Evolutionary conservation across 148 eudicot species (phyloP), one percentile per base, ranked within the genome.

Genomic region (Camellia granthamiana): DNA sequence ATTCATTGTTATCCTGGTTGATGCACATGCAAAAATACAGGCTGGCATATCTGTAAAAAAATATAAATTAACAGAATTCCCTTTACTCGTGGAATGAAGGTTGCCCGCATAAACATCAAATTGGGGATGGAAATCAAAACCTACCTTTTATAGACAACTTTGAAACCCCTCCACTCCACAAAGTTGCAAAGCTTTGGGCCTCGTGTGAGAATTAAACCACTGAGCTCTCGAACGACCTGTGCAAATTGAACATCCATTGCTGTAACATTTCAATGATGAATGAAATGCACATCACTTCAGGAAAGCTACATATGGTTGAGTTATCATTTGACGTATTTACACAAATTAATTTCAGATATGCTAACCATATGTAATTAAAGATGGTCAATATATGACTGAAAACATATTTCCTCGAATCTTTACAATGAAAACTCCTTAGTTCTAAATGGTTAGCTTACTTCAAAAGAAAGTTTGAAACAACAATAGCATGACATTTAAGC

Each of bases 11-110:
- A 19, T 95, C 90, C 83, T 90, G 90, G 81, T 92, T 87, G 84
- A 95, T 86, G 83, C 98, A 95, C 97, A 95, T 95, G 79, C 98
- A 95, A 84, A 95, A 93, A 77, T 95, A 95, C 75, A 95, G 88
- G 82, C 98, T 90, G 63, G 96, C 98, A 86, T 92, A 94, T 86
- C 98, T 94, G 88, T 85, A 86, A 46, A 62, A 74, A 30, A 30
- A 30, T 30, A 30, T 0, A 30, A 30, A 30, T 30, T 30, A 30
- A 30, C 38, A 74, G 5, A 15, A 74, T 13, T 21, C 14, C 13
- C 38, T 58, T 10, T 46, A 63, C 59, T 76, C 43, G 42, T 55
- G 43, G 6, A 30, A 78, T 30, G 16, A 54, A 6, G 23, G 19
- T 63, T n/a, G 7, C 9, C 14, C 69, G 68, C 49, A 49, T 14